Evolutionary conservation across 2,329 filamentous ascomycete genomes (phyloP).

Genomic region (Pseudogymnoascus sp.): DNA sequence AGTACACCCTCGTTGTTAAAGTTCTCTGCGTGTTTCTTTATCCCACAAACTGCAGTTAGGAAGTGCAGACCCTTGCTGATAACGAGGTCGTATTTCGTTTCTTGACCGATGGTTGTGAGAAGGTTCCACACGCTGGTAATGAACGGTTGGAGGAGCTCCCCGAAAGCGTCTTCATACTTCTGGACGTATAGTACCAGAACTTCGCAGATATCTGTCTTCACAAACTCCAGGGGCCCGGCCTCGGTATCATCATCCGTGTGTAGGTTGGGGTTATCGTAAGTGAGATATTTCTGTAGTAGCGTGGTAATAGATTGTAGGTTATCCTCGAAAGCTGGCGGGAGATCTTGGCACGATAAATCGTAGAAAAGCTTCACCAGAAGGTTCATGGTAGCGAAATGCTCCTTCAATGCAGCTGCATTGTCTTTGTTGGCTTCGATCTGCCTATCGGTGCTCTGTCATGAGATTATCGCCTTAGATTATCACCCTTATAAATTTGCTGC

Average conservation of each 20-base stretch:
- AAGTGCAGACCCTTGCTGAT: slow-evolving; percentile 95
- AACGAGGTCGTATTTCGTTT: slow-evolving; percentile 89
- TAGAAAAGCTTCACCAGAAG: slow-evolving; percentile 87
- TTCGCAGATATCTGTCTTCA: slow-evolving; percentile 91
- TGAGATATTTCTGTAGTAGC: slow-evolving; percentile 86
- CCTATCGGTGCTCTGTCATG: slow-evolving; percentile 53
- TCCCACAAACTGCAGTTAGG: slow-evolving; percentile 78
- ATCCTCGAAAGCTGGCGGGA: slow-evolving; percentile 90
- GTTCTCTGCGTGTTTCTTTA: slow-evolving; percentile 66
- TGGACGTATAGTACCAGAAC: slow-evolving; percentile 81
- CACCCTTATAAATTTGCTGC: slow-evolving; percentile 13
- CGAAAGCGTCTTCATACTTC: slow-evolving; percentile 94
- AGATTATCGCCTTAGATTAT: slow-evolving; percentile 11
- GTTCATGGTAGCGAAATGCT: slow-evolving; percentile 78
- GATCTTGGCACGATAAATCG: slow-evolving; percentile 94
- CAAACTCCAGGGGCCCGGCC: slow-evolving; percentile 72
- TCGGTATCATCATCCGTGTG: slow-evolving; percentile 85
- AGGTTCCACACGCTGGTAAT: slow-evolving; percentile 87
- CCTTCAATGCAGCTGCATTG: slow-evolving; percentile 66
- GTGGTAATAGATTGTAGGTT: slow-evolving; percentile 69
- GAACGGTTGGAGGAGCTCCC: slow-evolving; percentile 70
- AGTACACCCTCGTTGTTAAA: slow-evolving; percentile 80
- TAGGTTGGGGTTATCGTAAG: slow-evolving; percentile 76
- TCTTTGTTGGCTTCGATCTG: slow-evolving; percentile 67
- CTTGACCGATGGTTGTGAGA: slow-evolving; percentile 73